These are phyloP conservation scores for Phytopythium delawarense DNA, from an alignment of 352 stramenopile species.

Conservation along the genomic window DNA sequence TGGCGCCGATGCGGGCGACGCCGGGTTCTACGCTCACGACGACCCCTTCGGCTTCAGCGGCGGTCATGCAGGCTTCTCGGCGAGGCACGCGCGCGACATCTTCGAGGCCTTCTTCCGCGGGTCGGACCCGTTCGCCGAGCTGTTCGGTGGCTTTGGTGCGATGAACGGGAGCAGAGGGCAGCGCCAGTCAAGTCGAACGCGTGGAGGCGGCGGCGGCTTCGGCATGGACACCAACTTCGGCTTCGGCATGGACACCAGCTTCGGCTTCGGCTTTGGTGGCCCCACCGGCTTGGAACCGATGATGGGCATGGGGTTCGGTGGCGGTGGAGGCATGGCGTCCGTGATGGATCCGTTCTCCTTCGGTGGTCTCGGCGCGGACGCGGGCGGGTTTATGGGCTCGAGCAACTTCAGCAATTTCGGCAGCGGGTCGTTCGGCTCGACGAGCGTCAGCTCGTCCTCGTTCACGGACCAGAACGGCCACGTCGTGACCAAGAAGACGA, in stretches of 20 bases:
- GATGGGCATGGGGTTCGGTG: slow-evolving; percentile 26
- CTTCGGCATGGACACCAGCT: slow-evolving; percentile 19
- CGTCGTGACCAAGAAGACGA: slow-evolving; percentile 75
- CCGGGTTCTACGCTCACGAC: neutral
- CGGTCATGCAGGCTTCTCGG: slow-evolving; percentile 27
- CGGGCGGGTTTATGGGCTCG: slow-evolving; percentile 10
- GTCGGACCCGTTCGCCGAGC: slow-evolving; percentile 47
- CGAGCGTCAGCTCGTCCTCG: slow-evolving; percentile 60
- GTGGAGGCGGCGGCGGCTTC: slow-evolving; percentile 4
- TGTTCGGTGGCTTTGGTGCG: slow-evolving; percentile 30
- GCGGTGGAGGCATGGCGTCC: slow-evolving; percentile 23
- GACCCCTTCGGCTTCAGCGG: slow-evolving; percentile 17
- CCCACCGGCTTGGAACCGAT: slow-evolving; percentile 15
- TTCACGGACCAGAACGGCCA: slow-evolving; percentile 67
- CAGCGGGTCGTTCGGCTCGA: slow-evolving; percentile 33
- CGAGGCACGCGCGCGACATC: slow-evolving; percentile 59
- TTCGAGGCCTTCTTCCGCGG: slow-evolving; percentile 72
- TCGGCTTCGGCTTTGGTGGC: slow-evolving; percentile 8
- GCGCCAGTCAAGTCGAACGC: slow-evolving; percentile 1
- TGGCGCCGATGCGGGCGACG: neutral
- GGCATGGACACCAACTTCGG: no score
- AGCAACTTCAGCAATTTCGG: slow-evolving; percentile 11
- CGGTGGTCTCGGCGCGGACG: slow-evolving; percentile 16
- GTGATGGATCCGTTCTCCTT: slow-evolving; percentile 54
- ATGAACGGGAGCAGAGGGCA: neutral